Evolutionary conservation across 2,329 filamentous ascomycete genomes (phyloP).

Genomic region (Alternaria rosae): DNA sequence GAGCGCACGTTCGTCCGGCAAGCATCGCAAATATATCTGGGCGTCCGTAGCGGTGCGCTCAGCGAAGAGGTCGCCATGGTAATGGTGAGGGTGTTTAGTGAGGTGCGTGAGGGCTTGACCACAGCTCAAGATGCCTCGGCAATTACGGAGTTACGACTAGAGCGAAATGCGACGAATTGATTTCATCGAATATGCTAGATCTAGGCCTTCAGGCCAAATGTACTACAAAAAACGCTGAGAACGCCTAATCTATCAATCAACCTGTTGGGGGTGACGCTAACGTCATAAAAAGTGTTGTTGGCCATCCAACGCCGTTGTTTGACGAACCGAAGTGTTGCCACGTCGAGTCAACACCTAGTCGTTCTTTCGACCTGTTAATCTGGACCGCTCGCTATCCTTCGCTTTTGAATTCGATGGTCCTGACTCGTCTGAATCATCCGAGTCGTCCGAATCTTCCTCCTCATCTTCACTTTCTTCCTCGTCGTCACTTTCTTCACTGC

Average conservation of each 20-base stretch:
- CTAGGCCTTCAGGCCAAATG: background rate
- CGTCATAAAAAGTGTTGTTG: constrained; percentile 7
- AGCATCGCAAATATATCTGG: constrained; percentile 29
- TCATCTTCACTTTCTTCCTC: constrained; percentile 12
- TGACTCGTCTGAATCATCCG: constrained; percentile 40
- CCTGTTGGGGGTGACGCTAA: constrained; percentile 7
- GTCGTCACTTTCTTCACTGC: constrained; percentile 61
- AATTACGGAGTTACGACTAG: constrained; percentile 24
- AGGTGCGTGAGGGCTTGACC: constrained; percentile 9
- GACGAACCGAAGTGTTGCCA: constrained; percentile 4
- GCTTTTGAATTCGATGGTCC: constrained; percentile 62
- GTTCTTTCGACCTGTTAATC: constrained; percentile 46
- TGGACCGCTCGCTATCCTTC: constrained; percentile 39
- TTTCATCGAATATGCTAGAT: background rate
- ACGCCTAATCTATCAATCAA: constrained; percentile 7
- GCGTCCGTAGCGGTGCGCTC: background rate
- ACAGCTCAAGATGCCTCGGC: constrained; percentile 17
- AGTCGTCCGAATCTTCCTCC: constrained; percentile 8
- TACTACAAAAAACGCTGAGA: constrained; percentile 10
- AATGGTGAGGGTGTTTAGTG: background rate
- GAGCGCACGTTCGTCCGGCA: constrained; percentile 21
- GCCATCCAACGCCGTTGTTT: constrained; percentile 18
- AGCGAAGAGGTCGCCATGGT: constrained; percentile 21
- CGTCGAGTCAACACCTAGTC: constrained; percentile 28
- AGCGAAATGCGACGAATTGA: background rate